Evolutionary conservation across 139 green algal species (phyloP).

Genomic region (Asterochloris sp.): DNA sequence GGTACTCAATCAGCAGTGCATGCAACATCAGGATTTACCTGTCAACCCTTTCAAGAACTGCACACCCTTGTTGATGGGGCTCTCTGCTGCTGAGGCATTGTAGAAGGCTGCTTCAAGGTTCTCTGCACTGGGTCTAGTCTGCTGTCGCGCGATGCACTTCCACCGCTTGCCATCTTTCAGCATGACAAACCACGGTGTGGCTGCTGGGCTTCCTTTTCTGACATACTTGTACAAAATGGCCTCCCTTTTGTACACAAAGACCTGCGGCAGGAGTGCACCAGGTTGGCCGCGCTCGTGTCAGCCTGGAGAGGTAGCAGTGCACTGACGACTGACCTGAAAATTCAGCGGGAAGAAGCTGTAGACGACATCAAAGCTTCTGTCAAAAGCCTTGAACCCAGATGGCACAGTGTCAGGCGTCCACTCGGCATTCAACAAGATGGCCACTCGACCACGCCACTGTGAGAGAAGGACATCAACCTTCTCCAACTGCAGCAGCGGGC

Average conservation of each 20-base stretch:
- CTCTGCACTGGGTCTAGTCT: conserved; percentile 29
- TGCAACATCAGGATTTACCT: no score
- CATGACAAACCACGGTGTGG: conserved; percentile 42
- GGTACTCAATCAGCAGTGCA: no score
- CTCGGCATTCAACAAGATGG: conserved; percentile 42
- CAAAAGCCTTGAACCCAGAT: conserved; percentile 12
- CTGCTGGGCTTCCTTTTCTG: conserved; percentile 4
- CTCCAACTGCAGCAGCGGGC: conserved; percentile 36
- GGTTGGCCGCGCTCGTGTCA: neutral
- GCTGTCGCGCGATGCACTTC: conserved; percentile 39
- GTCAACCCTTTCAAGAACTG: conserved; percentile 38
- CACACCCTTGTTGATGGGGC: conserved; percentile 50
- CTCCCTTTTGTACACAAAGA: conserved; percentile 11
- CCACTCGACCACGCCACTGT: conserved; percentile 33
- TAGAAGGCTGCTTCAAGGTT: conserved; percentile 61
- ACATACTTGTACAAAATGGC: conserved; percentile 5
- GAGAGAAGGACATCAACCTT: conserved; percentile 54
- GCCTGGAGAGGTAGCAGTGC: neutral
- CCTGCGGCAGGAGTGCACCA: neutral
- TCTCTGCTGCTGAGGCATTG: conserved; percentile 50
- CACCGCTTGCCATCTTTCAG: conserved; percentile 11
- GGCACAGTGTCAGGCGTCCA: conserved; percentile 24
- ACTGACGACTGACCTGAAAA: conserved; percentile 33
- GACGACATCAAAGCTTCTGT: conserved; percentile 30
- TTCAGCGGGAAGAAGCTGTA: conserved; percentile 51